phyloP scores from a whole-genome alignment of 495 filamentous ascomycete genomes.

The Choiromyces venosus region DNA sequence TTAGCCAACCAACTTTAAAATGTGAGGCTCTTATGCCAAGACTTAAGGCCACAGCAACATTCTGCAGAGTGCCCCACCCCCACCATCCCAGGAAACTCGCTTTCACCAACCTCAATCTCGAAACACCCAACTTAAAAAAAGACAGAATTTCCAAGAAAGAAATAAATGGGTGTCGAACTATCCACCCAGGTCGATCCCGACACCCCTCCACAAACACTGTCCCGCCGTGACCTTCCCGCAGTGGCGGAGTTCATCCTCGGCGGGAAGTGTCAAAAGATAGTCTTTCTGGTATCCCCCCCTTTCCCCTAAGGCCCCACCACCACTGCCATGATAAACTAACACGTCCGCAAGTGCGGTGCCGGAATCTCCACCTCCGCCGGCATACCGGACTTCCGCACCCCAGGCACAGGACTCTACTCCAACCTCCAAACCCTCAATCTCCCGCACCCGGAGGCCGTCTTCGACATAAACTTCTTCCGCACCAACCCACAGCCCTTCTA shows the following conservation, averaged over 20 bases:
- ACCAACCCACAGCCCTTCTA: constrained; percentile 86
- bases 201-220: constrained; percentile 59
- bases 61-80: no score
- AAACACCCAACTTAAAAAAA: neutral
- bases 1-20: neutral
- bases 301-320: neutral
- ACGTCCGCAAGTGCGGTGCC: constrained; percentile 33
- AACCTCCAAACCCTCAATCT: constrained; percentile 80
- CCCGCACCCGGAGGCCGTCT: constrained; percentile 70
- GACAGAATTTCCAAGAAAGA: neutral
- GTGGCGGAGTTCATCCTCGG: constrained; percentile 71
- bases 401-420: constrained; percentile 69
- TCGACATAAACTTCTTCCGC: constrained; percentile 83
- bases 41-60: neutral
- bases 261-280: constrained; percentile 60
- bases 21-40: neutral
- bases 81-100: neutral
- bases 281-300: constrained; percentile 61
- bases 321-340: neutral
- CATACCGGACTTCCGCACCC: constrained; percentile 70
- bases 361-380: constrained; percentile 44
- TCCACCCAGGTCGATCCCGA: constrained; percentile 59
- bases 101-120: neutral
- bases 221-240: constrained; percentile 60
- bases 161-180: constrained; percentile 65